These are phyloP conservation scores for Hypoxylon fuscum DNA, from an alignment of 495 filamentous ascomycete genomes.

Conservation along the genomic window DNA sequence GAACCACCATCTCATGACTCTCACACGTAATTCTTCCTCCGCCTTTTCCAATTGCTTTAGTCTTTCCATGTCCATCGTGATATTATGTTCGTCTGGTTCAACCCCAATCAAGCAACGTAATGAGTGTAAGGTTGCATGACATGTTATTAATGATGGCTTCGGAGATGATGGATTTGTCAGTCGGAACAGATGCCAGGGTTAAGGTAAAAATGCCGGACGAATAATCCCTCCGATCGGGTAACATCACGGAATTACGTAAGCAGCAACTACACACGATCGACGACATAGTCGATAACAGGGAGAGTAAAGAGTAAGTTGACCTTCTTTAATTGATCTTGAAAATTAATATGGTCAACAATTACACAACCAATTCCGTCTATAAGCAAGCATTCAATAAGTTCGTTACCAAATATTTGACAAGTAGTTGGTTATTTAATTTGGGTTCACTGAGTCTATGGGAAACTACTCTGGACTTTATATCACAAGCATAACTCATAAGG, in stretches of 20 bases:
- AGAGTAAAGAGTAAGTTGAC: too few species aligned
- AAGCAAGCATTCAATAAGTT: too few species aligned
- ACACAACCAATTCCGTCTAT: too few species aligned
- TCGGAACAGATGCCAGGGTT: background rate
- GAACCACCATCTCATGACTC: background rate
- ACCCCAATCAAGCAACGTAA: background rate
- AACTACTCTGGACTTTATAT: too few species aligned
- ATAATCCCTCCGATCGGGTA: slow-evolving; percentile 13
- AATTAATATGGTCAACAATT: too few species aligned
- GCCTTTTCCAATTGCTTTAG: slow-evolving; percentile 21
- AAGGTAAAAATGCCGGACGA: background rate
- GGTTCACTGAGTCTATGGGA: too few species aligned
- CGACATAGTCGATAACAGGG: too few species aligned
- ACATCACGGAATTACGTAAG: slow-evolving; percentile 18
- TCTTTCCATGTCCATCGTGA: slow-evolving; percentile 16
- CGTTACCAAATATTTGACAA: too few species aligned
- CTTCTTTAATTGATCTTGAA: too few species aligned
- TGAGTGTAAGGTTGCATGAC: background rate
- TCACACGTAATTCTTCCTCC: slow-evolving; percentile 23
- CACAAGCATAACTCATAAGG: too few species aligned
- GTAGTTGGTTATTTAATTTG: too few species aligned
- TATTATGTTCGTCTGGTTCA: background rate
- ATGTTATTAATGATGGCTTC: background rate
- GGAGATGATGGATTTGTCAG: background rate
- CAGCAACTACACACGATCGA: too few species aligned